phyloP scores from a whole-genome alignment of 2,329 filamentous ascomycete genomes.

The Cladosporium sp. region DNA sequence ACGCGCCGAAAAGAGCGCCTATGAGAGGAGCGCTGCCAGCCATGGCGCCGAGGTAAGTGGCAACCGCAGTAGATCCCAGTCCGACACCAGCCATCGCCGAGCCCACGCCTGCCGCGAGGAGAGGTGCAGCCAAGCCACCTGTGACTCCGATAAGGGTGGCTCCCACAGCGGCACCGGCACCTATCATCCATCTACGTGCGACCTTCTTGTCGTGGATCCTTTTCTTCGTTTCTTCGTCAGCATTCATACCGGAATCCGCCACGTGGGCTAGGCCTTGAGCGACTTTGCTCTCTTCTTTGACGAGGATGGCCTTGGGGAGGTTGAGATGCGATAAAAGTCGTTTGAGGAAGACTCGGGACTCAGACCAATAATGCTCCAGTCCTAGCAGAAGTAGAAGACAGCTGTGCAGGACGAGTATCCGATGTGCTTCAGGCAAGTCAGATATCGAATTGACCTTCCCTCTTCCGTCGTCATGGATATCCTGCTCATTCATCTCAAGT shows the following conservation, averaged over 20 bases:
- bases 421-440: not conserved
- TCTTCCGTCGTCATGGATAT: not conserved
- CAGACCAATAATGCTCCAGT: not conserved
- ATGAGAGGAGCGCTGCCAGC: conserved; percentile 71
- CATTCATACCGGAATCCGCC: not conserved
- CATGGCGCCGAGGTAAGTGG: conserved; percentile 69
- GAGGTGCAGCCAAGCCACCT: conserved; percentile 66
- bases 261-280: not conserved
- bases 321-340: not conserved
- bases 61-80: conserved; percentile 57
- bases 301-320: not conserved
- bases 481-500: not conserved
- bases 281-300: not conserved
- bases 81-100: conserved; percentile 69
- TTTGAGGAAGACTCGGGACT: not conserved
- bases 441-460: not conserved
- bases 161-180: conserved; percentile 75
- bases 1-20: conserved; percentile 79
- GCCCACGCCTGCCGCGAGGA: conserved; percentile 71
- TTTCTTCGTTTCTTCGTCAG: not conserved
- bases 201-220: not conserved
- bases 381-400: not conserved
- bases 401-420: not conserved
- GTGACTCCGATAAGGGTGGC: conserved; percentile 75
- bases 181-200: conserved; percentile 68